These are phyloP conservation scores for Aspergillus kassunensis DNA, from an alignment of 495 filamentous ascomycete genomes.

Conservation along the genomic window DNA sequence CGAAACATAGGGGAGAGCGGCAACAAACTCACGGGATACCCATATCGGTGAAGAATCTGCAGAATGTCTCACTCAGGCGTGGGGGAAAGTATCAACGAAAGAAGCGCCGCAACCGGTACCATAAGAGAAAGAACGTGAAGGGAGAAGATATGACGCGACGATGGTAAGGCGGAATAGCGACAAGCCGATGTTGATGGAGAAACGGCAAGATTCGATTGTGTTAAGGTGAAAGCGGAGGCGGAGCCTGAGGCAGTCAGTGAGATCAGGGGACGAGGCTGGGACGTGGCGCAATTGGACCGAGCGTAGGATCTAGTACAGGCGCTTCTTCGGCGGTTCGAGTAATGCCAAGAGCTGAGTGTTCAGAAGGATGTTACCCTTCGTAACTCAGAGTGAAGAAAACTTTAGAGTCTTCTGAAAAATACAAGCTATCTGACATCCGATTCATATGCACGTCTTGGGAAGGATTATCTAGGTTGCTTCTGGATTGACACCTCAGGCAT, in stretches of 20 bases:
- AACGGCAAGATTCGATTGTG: constrained; percentile 21
- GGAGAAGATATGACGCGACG: constrained; percentile 12
- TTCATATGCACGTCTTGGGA: no score
- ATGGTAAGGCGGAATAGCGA: constrained; percentile 16
- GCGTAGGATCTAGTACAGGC: constrained; percentile 12
- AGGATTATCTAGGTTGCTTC: no score
- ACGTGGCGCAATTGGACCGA: constrained; percentile 7
- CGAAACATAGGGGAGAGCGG: constrained; percentile 13
- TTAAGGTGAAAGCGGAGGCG: constrained; percentile 21
- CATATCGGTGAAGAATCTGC: constrained; percentile 48
- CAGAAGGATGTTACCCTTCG: no score
- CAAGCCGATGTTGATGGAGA: constrained; percentile 21
- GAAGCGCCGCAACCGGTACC: constrained; percentile 6
- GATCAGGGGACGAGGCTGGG: constrained; percentile 15
- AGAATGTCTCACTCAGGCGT: constrained; percentile 12
- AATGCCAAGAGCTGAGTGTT: neutral
- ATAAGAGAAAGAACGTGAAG: constrained; percentile 10
- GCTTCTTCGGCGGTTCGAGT: neutral
- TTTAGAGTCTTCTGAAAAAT: no score
- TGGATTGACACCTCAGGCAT: constrained; percentile 8
- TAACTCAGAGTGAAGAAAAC: no score
- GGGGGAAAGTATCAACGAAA: constrained; percentile 1
- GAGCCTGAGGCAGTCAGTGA: constrained; percentile 14
- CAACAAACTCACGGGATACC: constrained; percentile 70
- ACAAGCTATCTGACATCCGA: no score